Percentiles rank a stretch among this genome's conserved stretches.
phyloP scores from a whole-genome alignment of 495 filamentous ascomycete species.

The Lasiosphaeria hispida region DNA sequence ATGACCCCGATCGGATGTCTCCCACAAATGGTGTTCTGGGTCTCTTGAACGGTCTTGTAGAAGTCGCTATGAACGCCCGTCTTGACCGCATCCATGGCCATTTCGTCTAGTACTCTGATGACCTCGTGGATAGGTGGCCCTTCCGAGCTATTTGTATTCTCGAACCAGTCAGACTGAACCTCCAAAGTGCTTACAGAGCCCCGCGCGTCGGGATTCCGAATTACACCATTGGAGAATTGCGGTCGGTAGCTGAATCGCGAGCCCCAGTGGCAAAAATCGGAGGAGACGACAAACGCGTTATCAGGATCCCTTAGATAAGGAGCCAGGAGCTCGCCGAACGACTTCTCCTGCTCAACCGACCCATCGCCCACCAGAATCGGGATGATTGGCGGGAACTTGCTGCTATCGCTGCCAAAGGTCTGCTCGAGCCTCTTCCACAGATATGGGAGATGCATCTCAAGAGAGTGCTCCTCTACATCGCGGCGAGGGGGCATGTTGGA shows the following conservation, averaged over 20 bases:
- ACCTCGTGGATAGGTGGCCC: slow-evolving; percentile 75
- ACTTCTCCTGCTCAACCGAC: slow-evolving; percentile 59
- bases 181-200: slow-evolving; percentile 60
- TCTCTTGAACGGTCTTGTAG: slow-evolving; percentile 62
- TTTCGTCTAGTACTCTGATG: slow-evolving; percentile 75
- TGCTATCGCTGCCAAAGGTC: slow-evolving; percentile 43
- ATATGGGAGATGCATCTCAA: slow-evolving; percentile 96
- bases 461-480: slow-evolving; percentile 89
- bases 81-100: slow-evolving; percentile 80
- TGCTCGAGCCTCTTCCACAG: slow-evolving; percentile 77
- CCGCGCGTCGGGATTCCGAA: slow-evolving; percentile 33
- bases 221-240: slow-evolving; percentile 18
- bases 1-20: slow-evolving; percentile 93
- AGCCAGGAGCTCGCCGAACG: slow-evolving; percentile 69
- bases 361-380: slow-evolving; percentile 89
- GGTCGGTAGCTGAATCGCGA: slow-evolving; percentile 73
- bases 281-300: slow-evolving; percentile 83
- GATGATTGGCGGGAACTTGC: slow-evolving; percentile 68
- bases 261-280: slow-evolving; percentile 98
- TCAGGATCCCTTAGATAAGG: slow-evolving; percentile 73
- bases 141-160: slow-evolving; percentile 26
- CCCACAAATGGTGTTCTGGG: slow-evolving; percentile 91
- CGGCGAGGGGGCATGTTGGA: slow-evolving; percentile 65
- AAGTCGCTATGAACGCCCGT: slow-evolving; percentile 69
- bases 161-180: slow-evolving; percentile 40